Percentiles rank a stretch among this genome's conserved stretches.
phyloP scores from a whole-genome alignment of 805 yeast genomes.

The Starmerella floris region DNA sequence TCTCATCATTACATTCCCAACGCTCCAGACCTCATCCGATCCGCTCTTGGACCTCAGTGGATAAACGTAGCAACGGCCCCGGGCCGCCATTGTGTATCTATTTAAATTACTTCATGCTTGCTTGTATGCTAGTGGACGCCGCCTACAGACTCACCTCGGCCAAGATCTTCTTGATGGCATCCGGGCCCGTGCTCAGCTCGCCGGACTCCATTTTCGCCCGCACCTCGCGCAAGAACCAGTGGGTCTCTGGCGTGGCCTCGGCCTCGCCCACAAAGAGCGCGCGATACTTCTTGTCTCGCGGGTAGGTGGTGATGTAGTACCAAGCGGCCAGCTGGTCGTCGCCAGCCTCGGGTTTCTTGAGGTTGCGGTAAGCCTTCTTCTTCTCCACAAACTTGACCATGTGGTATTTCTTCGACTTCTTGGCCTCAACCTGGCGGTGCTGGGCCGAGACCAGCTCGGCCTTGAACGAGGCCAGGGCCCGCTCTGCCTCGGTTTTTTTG shows the following conservation, averaged over 20 bases:
- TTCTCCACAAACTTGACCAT: slow-evolving; percentile 87
- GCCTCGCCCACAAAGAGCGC: slow-evolving; percentile 49
- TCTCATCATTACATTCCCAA: too few relatives aligned
- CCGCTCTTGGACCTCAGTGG: too few relatives aligned
- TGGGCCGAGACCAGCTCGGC: slow-evolving; percentile 43
- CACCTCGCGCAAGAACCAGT: slow-evolving; percentile 40
- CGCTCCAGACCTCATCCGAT: too few relatives aligned
- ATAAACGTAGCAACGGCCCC: too few relatives aligned
- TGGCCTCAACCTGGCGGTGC: slow-evolving; percentile 34
- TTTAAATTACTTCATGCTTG: too few relatives aligned
- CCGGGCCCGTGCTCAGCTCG: slow-evolving; percentile 45
- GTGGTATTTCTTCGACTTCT: slow-evolving; percentile 62
- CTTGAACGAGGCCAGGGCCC: slow-evolving; percentile 54
- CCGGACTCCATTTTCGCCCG: slow-evolving; percentile 40
- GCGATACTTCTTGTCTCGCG: slow-evolving; percentile 65
- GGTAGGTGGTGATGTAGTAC: slow-evolving; percentile 64
- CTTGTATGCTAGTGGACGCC: too few relatives aligned
- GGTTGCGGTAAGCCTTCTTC: slow-evolving; percentile 65
- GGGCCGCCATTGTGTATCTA: too few relatives aligned
- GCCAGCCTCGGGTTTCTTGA: slow-evolving; percentile 37
- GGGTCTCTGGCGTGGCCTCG: slow-evolving; percentile 29
- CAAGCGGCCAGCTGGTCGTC: slow-evolving; percentile 36
- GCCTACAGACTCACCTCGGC: neutral
- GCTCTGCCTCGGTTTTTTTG: slow-evolving; percentile 36
- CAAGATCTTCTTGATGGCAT: slow-evolving; percentile 29